A percentile compares a stretch with the other conserved stretches of the same genome.
phyloP scores from a whole-genome alignment of 2,329 filamentous ascomycete genomes.

The Claviceps sp. region DNA sequence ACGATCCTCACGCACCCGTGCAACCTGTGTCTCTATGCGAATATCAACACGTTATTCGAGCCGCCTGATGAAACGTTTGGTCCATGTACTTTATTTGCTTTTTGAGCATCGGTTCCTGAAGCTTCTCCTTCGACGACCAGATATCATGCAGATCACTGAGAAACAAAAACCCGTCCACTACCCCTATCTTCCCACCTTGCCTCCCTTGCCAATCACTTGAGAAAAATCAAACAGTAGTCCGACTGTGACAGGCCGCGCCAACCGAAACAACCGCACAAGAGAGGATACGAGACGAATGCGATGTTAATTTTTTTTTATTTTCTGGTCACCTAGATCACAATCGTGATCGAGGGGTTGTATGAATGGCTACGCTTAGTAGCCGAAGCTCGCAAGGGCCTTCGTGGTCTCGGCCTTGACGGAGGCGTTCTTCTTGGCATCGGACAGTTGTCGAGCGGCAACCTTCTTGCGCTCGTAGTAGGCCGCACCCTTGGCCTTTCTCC shows the following conservation, averaged over 20 bases:
- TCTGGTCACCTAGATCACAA: slow-evolving; percentile 13
- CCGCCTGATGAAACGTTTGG: neutral
- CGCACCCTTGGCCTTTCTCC: slow-evolving; percentile 97
- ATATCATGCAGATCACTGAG: slow-evolving; percentile 22
- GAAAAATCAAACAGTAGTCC: slow-evolving; percentile 38
- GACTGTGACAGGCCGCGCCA: slow-evolving; percentile 37
- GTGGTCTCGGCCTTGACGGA: slow-evolving; percentile 76
- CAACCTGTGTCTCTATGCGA: neutral
- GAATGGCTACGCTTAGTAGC: slow-evolving; percentile 56
- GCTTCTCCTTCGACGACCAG: slow-evolving; percentile 15
- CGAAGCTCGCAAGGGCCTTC: slow-evolving; percentile 76
- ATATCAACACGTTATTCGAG: neutral
- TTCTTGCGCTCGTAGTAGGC: slow-evolving; percentile 99
- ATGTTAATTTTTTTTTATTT: slow-evolving; percentile 12
- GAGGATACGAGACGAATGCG: slow-evolving; percentile 27
- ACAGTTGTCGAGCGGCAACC: slow-evolving; percentile 78
- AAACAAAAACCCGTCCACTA: slow-evolving; percentile 19
- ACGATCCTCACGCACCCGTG: neutral
- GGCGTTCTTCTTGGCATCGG: slow-evolving; percentile 86
- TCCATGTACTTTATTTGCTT: slow-evolving; percentile 23
- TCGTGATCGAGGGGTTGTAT: slow-evolving; percentile 14
- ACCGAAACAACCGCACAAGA: slow-evolving; percentile 41
- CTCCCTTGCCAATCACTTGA: slow-evolving; percentile 29
- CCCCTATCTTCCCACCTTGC: slow-evolving; percentile 12
- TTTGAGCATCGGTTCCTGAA: slow-evolving; percentile 10